Evolutionary conservation across 352 stramenopile species (phyloP), one percentile per base, ranked within the genome.

Genomic region (Plasmopara viticola): DNA sequence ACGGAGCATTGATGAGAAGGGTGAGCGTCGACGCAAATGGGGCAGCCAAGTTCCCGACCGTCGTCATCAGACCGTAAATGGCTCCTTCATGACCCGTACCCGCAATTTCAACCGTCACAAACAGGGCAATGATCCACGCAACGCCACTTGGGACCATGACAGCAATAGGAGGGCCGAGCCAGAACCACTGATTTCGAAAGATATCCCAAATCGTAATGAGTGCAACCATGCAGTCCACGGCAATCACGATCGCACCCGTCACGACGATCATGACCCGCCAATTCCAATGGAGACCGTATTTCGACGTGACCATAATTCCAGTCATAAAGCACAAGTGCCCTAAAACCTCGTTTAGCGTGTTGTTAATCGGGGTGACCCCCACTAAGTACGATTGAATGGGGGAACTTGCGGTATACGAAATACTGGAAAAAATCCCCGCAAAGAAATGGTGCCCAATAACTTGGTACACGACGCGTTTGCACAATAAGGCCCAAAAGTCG

Each of bases 381-480:
- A 65, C 68, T 58, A 71, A 53, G 63, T 69, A 69, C 29, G 51
- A 64, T 48, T 72, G 56, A 14, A 77, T 52, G 1, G 67, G 65
- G 0, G 49, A 61, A 18, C 53, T 66, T 33, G 61, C 64, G 15
- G 61, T 73, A 54, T 66, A 71, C 57, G 51, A 64, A 37, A 80
- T 74, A 37, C 48, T 51, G 5, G 56, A 58, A 52, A 84, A 76
- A 49, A 81, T 62, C 17, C 64, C 64, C 17, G 57, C 61, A 15
- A 78, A 66, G 46, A 84, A 78, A 53, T 72, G 58, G 44, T 77
- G 72, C 5, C 59, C 49, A 33, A 84, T 69, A 31, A 83, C 50
- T 48, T 81, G 69, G 53, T 74, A 78, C 60, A 84, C 64, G 0
- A 68, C 71, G 17, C 66, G 66, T 44, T 56, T 61, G 52, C 77